These are phyloP conservation scores for Calonectria honghensis DNA, from an alignment of 2,329 filamentous ascomycete species.

Conservation along the genomic window DNA sequence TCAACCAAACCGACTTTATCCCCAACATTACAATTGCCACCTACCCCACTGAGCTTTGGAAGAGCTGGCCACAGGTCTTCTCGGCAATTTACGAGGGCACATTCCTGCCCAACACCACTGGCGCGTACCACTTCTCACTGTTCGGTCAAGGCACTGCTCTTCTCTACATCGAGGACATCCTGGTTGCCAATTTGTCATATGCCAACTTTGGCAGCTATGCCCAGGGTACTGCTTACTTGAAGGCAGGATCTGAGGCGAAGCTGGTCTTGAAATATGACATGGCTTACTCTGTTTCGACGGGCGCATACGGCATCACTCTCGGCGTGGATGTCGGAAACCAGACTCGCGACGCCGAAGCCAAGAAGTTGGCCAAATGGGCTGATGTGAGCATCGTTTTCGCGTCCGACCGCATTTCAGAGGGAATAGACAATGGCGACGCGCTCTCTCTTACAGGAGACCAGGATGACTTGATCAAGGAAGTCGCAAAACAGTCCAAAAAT, in stretches of 20 bases:
- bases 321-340: conserved; percentile 1
- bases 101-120: conserved; percentile 4
- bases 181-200: conserved; percentile 9
- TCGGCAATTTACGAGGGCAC: neutral
- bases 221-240: neutral
- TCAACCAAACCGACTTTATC: neutral
- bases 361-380: conserved; percentile 5
- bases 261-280: neutral
- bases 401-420: conserved; percentile 6
- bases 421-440: conserved; percentile 9
- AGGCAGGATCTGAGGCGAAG: neutral
- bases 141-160: neutral
- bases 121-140: conserved; percentile 4
- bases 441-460: conserved; percentile 10
- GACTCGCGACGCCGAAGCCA: neutral
- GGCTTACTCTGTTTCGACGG: conserved; percentile 7
- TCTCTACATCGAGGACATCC: neutral
- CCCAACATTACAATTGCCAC: neutral
- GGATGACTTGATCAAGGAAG: neutral
- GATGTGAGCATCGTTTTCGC: conserved; percentile 19
- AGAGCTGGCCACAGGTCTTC: conserved; percentile 21
- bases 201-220: conserved; percentile 22
- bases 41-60: conserved; percentile 8
- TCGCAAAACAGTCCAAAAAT: neutral
- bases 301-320: neutral